phyloP scores from a whole-genome alignment of 345 rosid species.

The Raphanus raphanistrum region DNA sequence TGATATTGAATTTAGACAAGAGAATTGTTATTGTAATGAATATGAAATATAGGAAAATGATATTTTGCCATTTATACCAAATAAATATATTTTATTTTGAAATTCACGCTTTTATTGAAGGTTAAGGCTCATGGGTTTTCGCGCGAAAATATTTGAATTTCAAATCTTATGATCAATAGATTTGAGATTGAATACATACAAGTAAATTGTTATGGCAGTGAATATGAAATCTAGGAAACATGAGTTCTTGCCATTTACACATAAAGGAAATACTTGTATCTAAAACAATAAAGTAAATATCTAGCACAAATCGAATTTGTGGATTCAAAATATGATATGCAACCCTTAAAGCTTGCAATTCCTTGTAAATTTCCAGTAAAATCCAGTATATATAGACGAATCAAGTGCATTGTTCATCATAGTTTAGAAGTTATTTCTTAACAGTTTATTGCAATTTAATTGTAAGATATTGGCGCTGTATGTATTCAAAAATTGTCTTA shows the following conservation, averaged over 20 bases:
- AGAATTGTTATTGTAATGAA: not conserved
- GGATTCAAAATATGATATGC: not conserved
- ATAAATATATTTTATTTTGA: not conserved
- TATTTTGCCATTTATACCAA: not conserved
- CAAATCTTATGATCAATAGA: not conserved
- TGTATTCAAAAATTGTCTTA: not conserved
- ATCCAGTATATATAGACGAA: not conserved
- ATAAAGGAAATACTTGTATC: not conserved
- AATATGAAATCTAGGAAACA: not conserved
- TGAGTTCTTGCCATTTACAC: not conserved
- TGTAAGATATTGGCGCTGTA: not conserved
- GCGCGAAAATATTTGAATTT: not conserved
- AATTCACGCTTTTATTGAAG: not conserved
- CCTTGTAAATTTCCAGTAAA: not conserved
- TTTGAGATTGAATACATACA: not conserved
- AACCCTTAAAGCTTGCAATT: not conserved
- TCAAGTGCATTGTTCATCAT: not conserved
- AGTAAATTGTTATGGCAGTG: not conserved
- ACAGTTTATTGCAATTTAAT: not conserved
- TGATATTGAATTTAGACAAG: not conserved
- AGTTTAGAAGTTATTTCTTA: not conserved
- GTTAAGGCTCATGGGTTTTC: not conserved
- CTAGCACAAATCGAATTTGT: not conserved
- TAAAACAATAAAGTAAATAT: not conserved
- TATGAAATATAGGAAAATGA: not conserved